Percentiles rank a stretch among this genome's conserved stretches.
These are phyloP conservation scores for Oryza glumipatula DNA, from an alignment of 176 grass and related monocot genomes.

Conservation along the genomic window DNA sequence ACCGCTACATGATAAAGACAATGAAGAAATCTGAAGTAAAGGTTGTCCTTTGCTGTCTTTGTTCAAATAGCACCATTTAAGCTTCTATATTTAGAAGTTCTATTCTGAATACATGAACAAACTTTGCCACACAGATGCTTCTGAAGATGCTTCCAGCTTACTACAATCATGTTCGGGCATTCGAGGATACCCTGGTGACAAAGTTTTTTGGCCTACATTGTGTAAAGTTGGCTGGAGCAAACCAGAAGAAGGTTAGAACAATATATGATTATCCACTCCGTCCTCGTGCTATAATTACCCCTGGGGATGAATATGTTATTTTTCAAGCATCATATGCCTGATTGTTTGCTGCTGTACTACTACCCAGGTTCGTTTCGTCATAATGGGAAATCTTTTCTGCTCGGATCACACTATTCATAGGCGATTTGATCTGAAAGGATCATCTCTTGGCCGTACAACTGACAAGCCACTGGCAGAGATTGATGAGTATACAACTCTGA, in stretches of 20 bases:
- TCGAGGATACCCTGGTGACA: constrained; percentile 81
- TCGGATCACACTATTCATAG: constrained; percentile 83
- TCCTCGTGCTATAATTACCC: constrained; percentile 2
- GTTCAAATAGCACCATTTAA: constrained; percentile 23
- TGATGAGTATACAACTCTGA: constrained; percentile 91
- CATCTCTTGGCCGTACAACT: constrained; percentile 82
- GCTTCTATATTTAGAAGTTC: constrained; percentile 1
- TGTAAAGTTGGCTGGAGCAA: constrained; percentile 73
- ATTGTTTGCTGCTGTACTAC: constrained; percentile 29
- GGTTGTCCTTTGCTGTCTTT: constrained; percentile 42
- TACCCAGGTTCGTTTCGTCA: constrained; percentile 89
- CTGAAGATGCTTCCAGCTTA: constrained; percentile 91
- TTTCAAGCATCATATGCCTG: constrained; percentile 31
- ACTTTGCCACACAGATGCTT: constrained; percentile 66
- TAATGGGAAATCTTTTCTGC: constrained; percentile 97
- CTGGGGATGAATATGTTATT: constrained; percentile 7
- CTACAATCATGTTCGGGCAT: constrained; percentile 78
- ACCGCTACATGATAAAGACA: constrained; percentile 93
- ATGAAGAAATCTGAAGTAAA: constrained; percentile 97
- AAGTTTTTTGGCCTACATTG: constrained; percentile 95
- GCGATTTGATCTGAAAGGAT: constrained; percentile 94
- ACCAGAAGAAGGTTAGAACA: constrained; percentile 85
- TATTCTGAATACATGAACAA: constrained; percentile 26
- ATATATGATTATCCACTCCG: background rate
- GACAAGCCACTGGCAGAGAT: constrained; percentile 74